phyloP scores from a whole-genome alignment of 805 yeast species.

The Wickerhamiella vanderwaltii region DNA sequence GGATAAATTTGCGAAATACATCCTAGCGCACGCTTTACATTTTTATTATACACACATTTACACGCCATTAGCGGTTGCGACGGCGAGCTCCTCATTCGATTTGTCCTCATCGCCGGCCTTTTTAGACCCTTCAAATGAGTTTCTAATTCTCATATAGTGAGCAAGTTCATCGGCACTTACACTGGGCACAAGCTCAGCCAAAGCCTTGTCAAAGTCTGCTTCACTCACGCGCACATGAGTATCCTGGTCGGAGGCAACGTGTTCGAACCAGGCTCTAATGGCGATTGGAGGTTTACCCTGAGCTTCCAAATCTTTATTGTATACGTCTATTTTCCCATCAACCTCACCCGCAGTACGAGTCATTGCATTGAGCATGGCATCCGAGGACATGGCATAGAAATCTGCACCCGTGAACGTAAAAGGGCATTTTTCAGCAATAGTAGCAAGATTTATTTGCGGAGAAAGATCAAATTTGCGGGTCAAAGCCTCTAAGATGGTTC shows the following conservation, averaged over 20 bases:
- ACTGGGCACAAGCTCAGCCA: slow-evolving; percentile 59
- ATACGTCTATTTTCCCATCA: slow-evolving; percentile 47
- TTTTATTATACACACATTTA: no score
- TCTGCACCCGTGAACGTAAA: slow-evolving; percentile 97
- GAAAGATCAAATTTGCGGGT: slow-evolving; percentile 60
- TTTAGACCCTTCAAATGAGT: slow-evolving; percentile 59
- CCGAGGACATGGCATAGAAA: slow-evolving; percentile 90
- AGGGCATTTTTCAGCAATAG: slow-evolving; percentile 60
- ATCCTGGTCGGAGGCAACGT: slow-evolving; percentile 56
- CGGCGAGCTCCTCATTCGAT: no score
- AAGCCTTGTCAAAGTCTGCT: slow-evolving; percentile 71
- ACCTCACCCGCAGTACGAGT: slow-evolving; percentile 70
- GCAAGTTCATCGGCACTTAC: slow-evolving; percentile 78
- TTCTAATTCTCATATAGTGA: slow-evolving; percentile 70
- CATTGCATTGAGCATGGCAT: slow-evolving; percentile 95
- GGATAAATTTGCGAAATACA: no score
- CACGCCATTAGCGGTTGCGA: no score
- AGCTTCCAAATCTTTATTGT: slow-evolving; percentile 34
- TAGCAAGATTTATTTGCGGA: slow-evolving; percentile 43
- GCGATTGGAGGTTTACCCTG: slow-evolving; percentile 33
- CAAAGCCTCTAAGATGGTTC: slow-evolving; percentile 72
- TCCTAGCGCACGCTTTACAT: no score
- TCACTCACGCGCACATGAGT: slow-evolving; percentile 51
- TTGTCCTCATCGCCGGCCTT: no score
- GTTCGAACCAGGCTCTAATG: slow-evolving; percentile 84